Percentiles rank a stretch among this genome's conserved stretches.
phyloP scores from a whole-genome alignment of 371 early-diverging fungal genomes.

The Mucor irregularis region DNA sequence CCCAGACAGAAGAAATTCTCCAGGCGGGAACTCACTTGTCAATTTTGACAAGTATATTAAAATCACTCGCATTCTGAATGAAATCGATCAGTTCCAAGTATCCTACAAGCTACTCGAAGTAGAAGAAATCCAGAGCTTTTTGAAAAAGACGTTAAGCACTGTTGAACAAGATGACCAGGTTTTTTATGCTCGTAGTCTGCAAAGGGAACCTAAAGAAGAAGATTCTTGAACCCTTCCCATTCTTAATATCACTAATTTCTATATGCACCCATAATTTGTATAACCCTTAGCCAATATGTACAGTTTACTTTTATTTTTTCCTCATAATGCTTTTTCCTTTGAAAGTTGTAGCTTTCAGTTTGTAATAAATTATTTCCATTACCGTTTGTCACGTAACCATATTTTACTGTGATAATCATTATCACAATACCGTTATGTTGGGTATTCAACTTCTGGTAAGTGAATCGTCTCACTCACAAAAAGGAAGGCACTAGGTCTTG shows the following conservation, averaged over 20 bases:
- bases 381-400: no score
- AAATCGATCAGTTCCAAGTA: slow-evolving; percentile 80
- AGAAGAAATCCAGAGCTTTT: slow-evolving; percentile 52
- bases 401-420: no score
- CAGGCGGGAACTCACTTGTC: slow-evolving; percentile 50
- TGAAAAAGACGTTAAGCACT: slow-evolving; percentile 32
- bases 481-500: no score
- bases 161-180: slow-evolving; percentile 45
- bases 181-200: slow-evolving; percentile 41
- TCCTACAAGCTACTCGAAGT: slow-evolving; percentile 64
- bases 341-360: no score
- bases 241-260: not conserved
- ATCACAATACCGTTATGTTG: no score
- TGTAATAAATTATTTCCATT: no score
- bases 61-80: slow-evolving; percentile 65
- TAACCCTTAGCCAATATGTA: not conserved
- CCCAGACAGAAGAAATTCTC: slow-evolving; percentile 37
- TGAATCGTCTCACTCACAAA: no score
- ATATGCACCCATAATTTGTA: not conserved
- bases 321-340: not conserved
- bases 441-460: no score
- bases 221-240: no score
- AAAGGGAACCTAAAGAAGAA: slow-evolving; percentile 49
- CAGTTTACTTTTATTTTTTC: not conserved
- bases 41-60: slow-evolving; percentile 85